Evolutionary conservation across 2,329 filamentous ascomycete genomes (phyloP).

Genomic region (Pseudocercospora fuligena): DNA sequence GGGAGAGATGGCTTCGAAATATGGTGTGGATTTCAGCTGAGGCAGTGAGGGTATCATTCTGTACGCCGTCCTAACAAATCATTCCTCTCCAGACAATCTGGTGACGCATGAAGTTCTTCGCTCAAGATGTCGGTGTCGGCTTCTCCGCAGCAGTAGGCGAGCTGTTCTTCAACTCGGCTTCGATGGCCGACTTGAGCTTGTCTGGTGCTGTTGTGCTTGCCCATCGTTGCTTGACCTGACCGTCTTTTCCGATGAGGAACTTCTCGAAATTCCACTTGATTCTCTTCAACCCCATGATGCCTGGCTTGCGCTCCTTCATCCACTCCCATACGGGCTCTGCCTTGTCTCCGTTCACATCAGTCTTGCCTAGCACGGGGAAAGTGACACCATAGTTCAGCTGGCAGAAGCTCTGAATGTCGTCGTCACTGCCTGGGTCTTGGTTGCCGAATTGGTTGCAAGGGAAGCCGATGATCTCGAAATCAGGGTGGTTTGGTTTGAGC

Average conservation of each 20-base stretch:
- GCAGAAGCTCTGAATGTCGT: conserved; percentile 73
- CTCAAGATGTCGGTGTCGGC: conserved; percentile 22
- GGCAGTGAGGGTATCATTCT: conserved; percentile 12
- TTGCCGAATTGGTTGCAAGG: conserved; percentile 96
- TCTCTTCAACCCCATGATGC: conserved; percentile 83
- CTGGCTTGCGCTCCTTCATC: conserved; percentile 73
- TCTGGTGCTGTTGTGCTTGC: conserved; percentile 88
- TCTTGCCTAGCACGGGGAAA: conserved; percentile 90
- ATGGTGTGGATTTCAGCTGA: conserved; percentile 37
- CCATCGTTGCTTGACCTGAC: conserved; percentile 84
- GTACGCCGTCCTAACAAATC: background rate
- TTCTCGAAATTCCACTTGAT: conserved; percentile 99
- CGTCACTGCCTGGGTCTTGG: conserved; percentile 80
- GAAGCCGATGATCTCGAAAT: conserved; percentile 90
- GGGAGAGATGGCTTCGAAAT: conserved; percentile 47
- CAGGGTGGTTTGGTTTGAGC: conserved; percentile 69
- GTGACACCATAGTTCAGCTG: conserved; percentile 91
- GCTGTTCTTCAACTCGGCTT: conserved; percentile 34
- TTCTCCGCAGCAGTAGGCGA: conserved; percentile 19
- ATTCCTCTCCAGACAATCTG: background rate
- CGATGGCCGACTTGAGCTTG: conserved; percentile 66
- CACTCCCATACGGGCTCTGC: conserved; percentile 81
- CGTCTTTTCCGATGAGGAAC: conserved; percentile 86
- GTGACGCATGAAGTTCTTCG: background rate
- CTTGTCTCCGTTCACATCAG: conserved; percentile 87